A percentile compares a stretch with the other conserved stretches of the same genome.
phyloP scores from a whole-genome alignment of 805 yeast genomes.

The Saccharomycopsis javanensis region DNA sequence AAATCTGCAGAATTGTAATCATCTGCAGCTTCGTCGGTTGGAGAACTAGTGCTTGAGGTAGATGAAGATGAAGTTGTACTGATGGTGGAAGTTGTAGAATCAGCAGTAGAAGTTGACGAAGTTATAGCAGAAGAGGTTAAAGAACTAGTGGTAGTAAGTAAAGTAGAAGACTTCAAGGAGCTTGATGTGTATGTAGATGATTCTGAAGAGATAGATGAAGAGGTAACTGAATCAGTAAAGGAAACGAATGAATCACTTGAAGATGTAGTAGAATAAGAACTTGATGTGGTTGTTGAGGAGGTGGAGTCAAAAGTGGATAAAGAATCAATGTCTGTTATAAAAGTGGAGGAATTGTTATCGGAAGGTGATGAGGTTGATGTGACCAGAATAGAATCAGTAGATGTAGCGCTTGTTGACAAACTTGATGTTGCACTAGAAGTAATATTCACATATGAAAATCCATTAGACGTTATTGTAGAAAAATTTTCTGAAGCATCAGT shows the following conservation, averaged over 20 bases:
- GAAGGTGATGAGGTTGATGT: background rate
- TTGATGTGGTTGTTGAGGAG: background rate
- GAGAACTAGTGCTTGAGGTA: conserved; percentile 17
- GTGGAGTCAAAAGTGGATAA: no score
- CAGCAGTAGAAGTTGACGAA: conserved; percentile 20
- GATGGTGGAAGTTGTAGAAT: conserved; percentile 18
- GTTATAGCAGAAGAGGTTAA: conserved; percentile 23
- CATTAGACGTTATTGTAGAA: background rate
- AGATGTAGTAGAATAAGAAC: conserved; percentile 19
- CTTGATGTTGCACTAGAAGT: background rate
- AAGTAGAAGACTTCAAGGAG: conserved; percentile 19
- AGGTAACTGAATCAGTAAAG: conserved; percentile 5
- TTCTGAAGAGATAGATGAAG: conserved; percentile 21
- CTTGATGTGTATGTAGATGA: conserved; percentile 22
- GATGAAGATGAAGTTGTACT: conserved; percentile 12
- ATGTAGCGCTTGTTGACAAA: background rate
- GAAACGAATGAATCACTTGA: conserved; percentile 22
- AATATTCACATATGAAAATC: background rate
- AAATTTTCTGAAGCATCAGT: no score
- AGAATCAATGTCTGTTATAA: background rate
- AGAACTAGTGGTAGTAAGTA: conserved; percentile 23
- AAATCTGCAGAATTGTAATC: conserved; percentile 21
- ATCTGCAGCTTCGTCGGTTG: conserved; percentile 22
- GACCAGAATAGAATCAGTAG: background rate
- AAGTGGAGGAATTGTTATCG: background rate